Base-by-base conservation (phyloP, 768 basidiomycete species). In the Trametes gibbosa region DNA sequence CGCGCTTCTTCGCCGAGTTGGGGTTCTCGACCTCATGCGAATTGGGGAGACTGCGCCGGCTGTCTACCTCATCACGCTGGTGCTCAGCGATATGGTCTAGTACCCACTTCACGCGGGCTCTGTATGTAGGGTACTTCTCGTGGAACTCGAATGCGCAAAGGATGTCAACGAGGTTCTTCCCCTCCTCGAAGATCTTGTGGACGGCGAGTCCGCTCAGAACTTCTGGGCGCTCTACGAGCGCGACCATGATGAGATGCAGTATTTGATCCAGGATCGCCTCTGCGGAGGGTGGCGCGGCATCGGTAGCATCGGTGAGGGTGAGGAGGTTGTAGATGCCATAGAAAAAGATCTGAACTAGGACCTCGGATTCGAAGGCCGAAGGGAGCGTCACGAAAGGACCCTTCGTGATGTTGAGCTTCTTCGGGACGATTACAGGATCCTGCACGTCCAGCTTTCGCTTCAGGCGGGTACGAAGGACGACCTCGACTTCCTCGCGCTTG, bases 191-290 rank as follows among this genome's bases (percentile, higher is more conserved):
- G 1, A 69, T 62, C 63, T 82, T 84, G 50, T 76, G 67, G 0
- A 81, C 77, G 10, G 84, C 80, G 10, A 88, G 74, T 5, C 74
- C 72, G 40, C 86, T 83, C 66, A 97, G 94, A 5, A 75, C 72
- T 5, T 74, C 73, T 0, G 83, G 78, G 5, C 85, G 80, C 64
- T 94, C 87, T n/a, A 90, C 82, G 14, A 95, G 71, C 2, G 86
- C 91, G 17, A 96, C 76, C 87, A 94, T 93, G 54, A 88, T 74
- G 37, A 99, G 84, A 70, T 96, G 90, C 16, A 98, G 75, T 0
- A 84, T 84, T 63, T 95, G 90, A 71, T 98, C 96, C 19, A 98
- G 79, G 56, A 98, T 89, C 3, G 91, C 90, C 67, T 98, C 96
- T 1, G 88, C 85, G 0, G 89, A 90, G 7, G 89, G 83, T 0